Conservation (phyloP, 2,329 filamentous ascomycete species). For the Fusarium tricinctum region DNA sequence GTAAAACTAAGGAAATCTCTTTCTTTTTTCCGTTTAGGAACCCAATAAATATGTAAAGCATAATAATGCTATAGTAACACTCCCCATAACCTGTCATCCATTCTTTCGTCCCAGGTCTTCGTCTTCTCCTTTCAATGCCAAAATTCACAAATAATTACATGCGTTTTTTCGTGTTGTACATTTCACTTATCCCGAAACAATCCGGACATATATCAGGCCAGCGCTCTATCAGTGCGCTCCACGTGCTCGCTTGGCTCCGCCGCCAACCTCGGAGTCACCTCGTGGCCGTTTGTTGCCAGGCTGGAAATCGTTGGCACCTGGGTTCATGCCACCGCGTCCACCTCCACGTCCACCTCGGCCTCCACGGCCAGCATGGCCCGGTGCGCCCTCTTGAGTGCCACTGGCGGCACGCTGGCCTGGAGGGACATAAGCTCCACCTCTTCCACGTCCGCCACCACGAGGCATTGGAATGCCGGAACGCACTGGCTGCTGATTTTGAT, state of each 20-base stretch:
- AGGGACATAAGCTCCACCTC: constrained; percentile 56
- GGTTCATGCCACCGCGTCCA: constrained; percentile 62
- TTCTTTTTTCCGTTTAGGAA: constrained; percentile 47
- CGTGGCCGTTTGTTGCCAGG: constrained; percentile 70
- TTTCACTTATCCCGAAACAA: constrained; percentile 24
- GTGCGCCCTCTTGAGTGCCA: constrained; percentile 55
- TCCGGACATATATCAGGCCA: not conserved
- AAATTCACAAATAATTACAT: constrained; percentile 41
- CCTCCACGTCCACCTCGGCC: constrained; percentile 61
- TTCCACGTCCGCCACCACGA: constrained; percentile 58
- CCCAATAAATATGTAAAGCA: constrained; percentile 39
- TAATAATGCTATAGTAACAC: constrained; percentile 35
- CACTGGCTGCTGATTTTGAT: constrained; percentile 41
- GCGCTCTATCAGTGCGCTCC: constrained; percentile 54
- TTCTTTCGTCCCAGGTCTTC: constrained; percentile 31
- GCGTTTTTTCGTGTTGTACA: constrained; percentile 46
- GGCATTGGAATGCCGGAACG: constrained; percentile 60
- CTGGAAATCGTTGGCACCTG: constrained; percentile 68
- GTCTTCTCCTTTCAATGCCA: constrained; percentile 32
- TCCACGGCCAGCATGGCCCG: constrained; percentile 52
- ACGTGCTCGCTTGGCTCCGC: constrained; percentile 59
- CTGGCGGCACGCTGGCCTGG: constrained; percentile 56
- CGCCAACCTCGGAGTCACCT: constrained; percentile 63
- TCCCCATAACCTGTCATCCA: constrained; percentile 26
- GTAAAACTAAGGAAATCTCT: constrained; percentile 38